Base-by-base conservation (phyloP, 371 early-diverging fungal species). In the Syncephalis plumigaleata region DNA sequence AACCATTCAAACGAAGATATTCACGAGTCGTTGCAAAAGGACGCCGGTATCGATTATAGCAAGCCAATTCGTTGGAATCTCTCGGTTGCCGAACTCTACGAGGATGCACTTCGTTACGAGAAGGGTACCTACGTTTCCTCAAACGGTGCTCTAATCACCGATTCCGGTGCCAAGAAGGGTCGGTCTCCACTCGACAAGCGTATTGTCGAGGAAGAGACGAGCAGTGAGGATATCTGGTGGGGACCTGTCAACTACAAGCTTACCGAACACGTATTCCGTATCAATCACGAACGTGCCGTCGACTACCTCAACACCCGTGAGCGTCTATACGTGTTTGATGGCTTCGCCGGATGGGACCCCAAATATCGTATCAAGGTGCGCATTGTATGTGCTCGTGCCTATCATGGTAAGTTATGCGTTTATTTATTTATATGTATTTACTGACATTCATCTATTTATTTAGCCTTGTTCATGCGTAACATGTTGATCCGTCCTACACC, bases 191-290 rank as follows among this genome's bases (percentile, higher is more conserved):
- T 74, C 53, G 96, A 96, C 73, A 96, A 96, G 76, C 87, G 96
- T 51, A 84, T 96, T 57, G 95, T 91, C 36, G 92, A 91, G 43
- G 95, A 96, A 56, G 65, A 75, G 9, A 54, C 70, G 9, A 78
- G 88, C 15, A 59, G 66, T 11, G 65, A 79, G 44, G 87, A 94
- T 59, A 73, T 96, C 56, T 96, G 96, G 96, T 92, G 93, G 91
- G 94, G 95, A n/a, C 91, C 95, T 24, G 89, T 94, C 54, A 96
- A 96, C 68, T 82, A 80, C 59, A 81, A 81, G 56, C 77, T 95
- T 62, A 68, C 74, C 47, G 84, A 87, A 56, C 71, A 81, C 44
- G 76, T 85, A 9, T 96, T 96, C 66, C 75, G 85, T 60, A 82
- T 86, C 60, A 94, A 93, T 71, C 87, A 89, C 57, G 91, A 96